Conservation (phyloP, 768 basidiomycete genomes). For the Pleurotus platypus region DNA sequence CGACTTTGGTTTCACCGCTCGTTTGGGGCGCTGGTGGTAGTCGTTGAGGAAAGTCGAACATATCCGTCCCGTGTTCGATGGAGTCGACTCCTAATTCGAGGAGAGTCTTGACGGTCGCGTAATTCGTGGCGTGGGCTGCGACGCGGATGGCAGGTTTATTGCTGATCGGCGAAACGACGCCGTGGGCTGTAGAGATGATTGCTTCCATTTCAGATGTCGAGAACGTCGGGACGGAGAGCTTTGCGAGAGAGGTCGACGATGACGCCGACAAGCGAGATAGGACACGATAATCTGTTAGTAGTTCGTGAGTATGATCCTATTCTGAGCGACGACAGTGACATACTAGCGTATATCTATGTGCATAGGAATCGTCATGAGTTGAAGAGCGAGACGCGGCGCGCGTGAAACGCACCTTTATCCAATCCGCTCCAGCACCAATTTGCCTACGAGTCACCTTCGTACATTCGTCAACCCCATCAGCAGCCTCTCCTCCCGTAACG, state of each 20-base stretch:
- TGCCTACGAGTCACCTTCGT: slow-evolving; percentile 54
- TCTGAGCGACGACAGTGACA: slow-evolving; percentile 11
- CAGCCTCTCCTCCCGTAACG: slow-evolving; percentile 53
- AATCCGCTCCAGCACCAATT: slow-evolving; percentile 63
- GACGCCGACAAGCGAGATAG: slow-evolving; percentile 43
- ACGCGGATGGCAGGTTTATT: slow-evolving; percentile 38
- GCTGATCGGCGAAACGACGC: slow-evolving; percentile 39
- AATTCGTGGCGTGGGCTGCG: slow-evolving; percentile 47
- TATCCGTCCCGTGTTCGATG: slow-evolving; percentile 52
- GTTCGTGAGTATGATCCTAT: slow-evolving; percentile 7
- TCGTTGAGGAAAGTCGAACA: slow-evolving; percentile 14
- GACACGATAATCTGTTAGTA: slow-evolving; percentile 46
- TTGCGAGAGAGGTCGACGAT: slow-evolving; percentile 27
- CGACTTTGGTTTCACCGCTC: slow-evolving; percentile 18
- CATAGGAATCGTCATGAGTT: not conserved
- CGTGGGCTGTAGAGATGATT: slow-evolving; percentile 37
- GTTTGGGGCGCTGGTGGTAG: not conserved
- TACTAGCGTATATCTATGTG: slow-evolving; percentile 49
- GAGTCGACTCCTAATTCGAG: slow-evolving; percentile 42
- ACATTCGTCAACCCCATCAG: slow-evolving; percentile 55
- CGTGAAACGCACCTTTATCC: slow-evolving; percentile 50
- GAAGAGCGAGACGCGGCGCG: not conserved
- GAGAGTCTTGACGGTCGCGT: slow-evolving; percentile 28
- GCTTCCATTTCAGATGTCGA: slow-evolving; percentile 37
- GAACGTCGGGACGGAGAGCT: slow-evolving; percentile 40